Evolutionary conservation across 139 green algal genomes (phyloP), one percentile per base, ranked within the genome.

Genomic region (Asterochloris sp.): DNA sequence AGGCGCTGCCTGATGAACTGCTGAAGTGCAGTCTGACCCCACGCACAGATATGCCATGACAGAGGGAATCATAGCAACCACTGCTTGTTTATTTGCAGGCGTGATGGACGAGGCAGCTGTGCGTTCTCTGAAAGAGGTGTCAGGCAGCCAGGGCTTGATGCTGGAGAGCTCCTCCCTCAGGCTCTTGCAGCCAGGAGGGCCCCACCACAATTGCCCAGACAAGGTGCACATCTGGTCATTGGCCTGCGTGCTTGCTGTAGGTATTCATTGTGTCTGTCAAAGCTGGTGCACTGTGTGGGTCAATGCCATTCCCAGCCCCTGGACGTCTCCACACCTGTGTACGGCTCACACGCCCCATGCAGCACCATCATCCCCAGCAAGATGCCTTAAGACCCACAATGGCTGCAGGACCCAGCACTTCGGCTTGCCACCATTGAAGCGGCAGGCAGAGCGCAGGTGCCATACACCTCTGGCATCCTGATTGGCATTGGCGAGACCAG

Each of bases 401-500:
- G 38, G 38, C 38, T 62, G 62, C 79, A 89, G 85, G 81, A 89
- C 0, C 92, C 94, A 0, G 78, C 76, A 0, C 74, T 73, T 8
- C 78, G 94, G 27, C 84, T 97, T 83, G 86, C 78, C 0, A 90
- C 89, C 0, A 84, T 98, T 4, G 89, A 91, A 47, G 89, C 89
- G 13, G 93, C 93, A 23, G 95, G 94, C 0, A 73, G 85, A 61
- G 89, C 87, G 14, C 16, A 54, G 0, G 89, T 97, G 73, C 95
- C 95, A 2, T 97, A 92, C 86, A 98, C 95, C 19, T 90, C 90
- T 28, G 93, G 95, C 60, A 80, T 98, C 0, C 88, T 97, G 29
- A 83, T 98, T 12, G 95, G 95, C 54, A 95, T 98, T 29, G 95
- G 95, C 10, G 95, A 98, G 84, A 91, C 85, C 0, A 74, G 91